Percentiles rank a stretch among this genome's conserved stretches.
phyloP scores from a whole-genome alignment of 2,329 filamentous ascomycete species.

The Pyrenophora teres region DNA sequence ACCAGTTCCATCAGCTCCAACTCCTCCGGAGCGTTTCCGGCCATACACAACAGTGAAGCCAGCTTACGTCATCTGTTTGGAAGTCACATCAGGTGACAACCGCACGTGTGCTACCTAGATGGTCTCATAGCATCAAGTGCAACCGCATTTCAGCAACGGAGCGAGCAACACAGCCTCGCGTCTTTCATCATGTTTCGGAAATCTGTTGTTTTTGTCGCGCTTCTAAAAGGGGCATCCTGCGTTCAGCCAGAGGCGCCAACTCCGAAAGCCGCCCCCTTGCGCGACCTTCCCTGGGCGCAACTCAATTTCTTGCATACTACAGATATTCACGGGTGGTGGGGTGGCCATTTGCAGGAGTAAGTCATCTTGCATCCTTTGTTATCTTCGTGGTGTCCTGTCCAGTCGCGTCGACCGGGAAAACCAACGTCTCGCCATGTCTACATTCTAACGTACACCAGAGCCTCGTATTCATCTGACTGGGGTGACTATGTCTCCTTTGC shows the following conservation, averaged over 20 bases:
- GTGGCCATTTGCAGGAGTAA: conserved; percentile 88
- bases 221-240: conserved; percentile 51
- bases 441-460: conserved; percentile 52
- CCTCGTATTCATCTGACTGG: conserved; percentile 95
- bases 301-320: conserved; percentile 92
- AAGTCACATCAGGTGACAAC: conserved; percentile 4
- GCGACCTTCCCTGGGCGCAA: conserved; percentile 87
- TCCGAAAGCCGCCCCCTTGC: conserved; percentile 79
- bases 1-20: background rate
- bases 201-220: conserved; percentile 15
- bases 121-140: conserved; percentile 16
- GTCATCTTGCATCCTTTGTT: conserved; percentile 20
- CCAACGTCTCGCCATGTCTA: background rate
- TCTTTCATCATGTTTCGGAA: conserved; percentile 25
- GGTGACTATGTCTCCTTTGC: conserved; percentile 97
- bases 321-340: conserved; percentile 93
- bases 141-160: background rate
- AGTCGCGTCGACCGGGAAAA: background rate
- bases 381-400: background rate
- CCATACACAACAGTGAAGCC: background rate
- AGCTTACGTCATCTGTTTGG: conserved; percentile 7
- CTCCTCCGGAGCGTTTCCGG: background rate
- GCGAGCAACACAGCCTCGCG: background rate
- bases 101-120: conserved; percentile 21
- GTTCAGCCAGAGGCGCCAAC: conserved; percentile 80